phyloP scores from a whole-genome alignment of 371 early-diverging fungal genomes.

The Funneliformis caledonium region DNA sequence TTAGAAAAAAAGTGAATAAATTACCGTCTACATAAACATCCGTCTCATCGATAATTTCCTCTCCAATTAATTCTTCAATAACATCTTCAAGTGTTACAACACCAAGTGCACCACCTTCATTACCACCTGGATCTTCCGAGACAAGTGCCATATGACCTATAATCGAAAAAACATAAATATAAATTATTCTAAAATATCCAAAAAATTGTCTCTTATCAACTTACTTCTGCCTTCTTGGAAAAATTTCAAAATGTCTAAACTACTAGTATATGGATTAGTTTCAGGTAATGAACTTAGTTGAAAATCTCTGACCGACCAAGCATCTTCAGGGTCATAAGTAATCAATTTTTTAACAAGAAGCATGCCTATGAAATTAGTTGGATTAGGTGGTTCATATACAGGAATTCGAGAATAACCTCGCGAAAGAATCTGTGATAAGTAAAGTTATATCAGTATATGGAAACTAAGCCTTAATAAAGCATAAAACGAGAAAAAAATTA shows the following conservation, averaged over 20 bases:
- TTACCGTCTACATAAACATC: slow-evolving; percentile 87
- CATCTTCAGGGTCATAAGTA: slow-evolving; percentile 83
- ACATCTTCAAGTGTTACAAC: slow-evolving; percentile 96
- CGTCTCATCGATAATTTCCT: slow-evolving; percentile 93
- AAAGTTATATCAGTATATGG: slow-evolving; percentile 4
- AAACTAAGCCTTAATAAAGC: background rate
- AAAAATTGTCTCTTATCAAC: slow-evolving; percentile 44
- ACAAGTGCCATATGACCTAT: slow-evolving; percentile 72
- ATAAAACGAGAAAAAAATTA: background rate
- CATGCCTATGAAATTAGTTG: slow-evolving; percentile 84
- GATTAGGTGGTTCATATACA: slow-evolving; percentile 65
- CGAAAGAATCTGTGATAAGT: slow-evolving; percentile 62
- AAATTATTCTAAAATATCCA: slow-evolving; percentile 32
- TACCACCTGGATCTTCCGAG: slow-evolving; percentile 61
- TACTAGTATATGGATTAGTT: slow-evolving; percentile 71
- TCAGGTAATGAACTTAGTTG: slow-evolving; percentile 77
- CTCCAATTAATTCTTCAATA: slow-evolving; percentile 94
- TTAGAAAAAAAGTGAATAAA: too few relatives aligned
- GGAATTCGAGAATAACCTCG: slow-evolving; percentile 93
- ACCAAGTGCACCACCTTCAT: slow-evolving; percentile 70
- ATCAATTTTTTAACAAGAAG: slow-evolving; percentile 87
- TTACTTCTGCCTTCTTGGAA: slow-evolving; percentile 91
- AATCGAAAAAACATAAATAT: background rate
- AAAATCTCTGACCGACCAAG: slow-evolving; percentile 70
- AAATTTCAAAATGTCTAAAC: slow-evolving; percentile 89